phyloP scores from a whole-genome alignment of 345 rosid species.

The Salix suchowensis region DNA sequence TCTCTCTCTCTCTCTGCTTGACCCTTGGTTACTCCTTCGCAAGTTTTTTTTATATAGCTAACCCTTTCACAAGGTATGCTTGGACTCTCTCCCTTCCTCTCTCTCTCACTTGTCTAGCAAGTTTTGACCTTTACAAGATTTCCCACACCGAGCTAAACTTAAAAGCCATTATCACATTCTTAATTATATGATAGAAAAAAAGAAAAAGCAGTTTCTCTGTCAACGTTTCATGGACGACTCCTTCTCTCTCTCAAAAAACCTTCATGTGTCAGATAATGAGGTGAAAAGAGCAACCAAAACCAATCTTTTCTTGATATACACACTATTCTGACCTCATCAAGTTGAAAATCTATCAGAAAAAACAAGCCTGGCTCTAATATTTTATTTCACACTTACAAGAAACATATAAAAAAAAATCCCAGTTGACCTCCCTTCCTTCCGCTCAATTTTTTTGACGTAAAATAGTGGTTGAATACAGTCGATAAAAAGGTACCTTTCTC shows the following conservation, averaged over 20 bases:
- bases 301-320: neutral
- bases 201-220: slow-evolving; percentile 8
- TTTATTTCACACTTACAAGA: slow-evolving; percentile 11
- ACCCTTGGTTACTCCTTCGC: too few species aligned
- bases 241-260: slow-evolving; percentile 9
- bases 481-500: neutral
- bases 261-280: neutral
- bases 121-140: slow-evolving; percentile 10
- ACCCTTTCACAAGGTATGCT: slow-evolving; percentile 12
- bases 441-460: neutral
- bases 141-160: neutral
- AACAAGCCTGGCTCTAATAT: slow-evolving; percentile 10
- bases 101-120: slow-evolving; percentile 6
- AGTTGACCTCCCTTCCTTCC: slow-evolving; percentile 6
- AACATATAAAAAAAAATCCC: neutral
- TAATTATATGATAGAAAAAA: neutral
- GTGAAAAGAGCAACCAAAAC: neutral
- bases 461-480: neutral
- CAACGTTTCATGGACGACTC: slow-evolving; percentile 34
- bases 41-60: neutral
- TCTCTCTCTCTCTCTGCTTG: neutral
- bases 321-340: slow-evolving; percentile 3
- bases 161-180: neutral
- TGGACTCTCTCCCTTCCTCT: neutral
- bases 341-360: slow-evolving; percentile 5